A percentile compares a stretch with the other conserved stretches of the same genome.
Conservation (phyloP, 2,329 filamentous ascomycete genomes). For the Chrysoporthe puriensis region DNA sequence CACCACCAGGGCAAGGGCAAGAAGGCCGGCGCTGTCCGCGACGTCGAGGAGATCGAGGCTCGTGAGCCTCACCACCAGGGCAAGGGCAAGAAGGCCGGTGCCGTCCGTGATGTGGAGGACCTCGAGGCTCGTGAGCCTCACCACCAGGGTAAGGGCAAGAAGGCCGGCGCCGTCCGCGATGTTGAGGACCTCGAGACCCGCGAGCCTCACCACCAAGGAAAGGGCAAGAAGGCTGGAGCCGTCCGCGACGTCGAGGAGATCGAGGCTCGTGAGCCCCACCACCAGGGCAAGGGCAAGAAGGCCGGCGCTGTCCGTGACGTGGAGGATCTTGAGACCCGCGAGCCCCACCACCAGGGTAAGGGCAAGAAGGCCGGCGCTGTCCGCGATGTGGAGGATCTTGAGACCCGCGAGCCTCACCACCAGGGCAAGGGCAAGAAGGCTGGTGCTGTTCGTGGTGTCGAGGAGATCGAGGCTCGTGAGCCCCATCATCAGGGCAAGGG, state of each 20-base stretch:
- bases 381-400: constrained; percentile 7
- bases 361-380: constrained; percentile 22
- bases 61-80: constrained; percentile 14
- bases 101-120: constrained; percentile 1
- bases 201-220: constrained; percentile 31
- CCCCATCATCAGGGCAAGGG: constrained; percentile 32
- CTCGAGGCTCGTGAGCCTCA: constrained; percentile 19
- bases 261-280: constrained; percentile 32
- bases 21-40: constrained; percentile 21
- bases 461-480: constrained; percentile 30
- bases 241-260: constrained; percentile 1
- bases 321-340: constrained; percentile 7
- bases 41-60: constrained; percentile 17
- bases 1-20: constrained; percentile 25
- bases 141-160: constrained; percentile 27
- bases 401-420: constrained; percentile 23
- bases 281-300: constrained; percentile 28
- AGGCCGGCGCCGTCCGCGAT: constrained; percentile 14
- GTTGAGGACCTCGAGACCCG: constrained; percentile 12
- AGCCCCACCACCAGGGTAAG: constrained; percentile 8
- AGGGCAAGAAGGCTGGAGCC: constrained; percentile 14
- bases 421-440: constrained; percentile 24
- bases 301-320: constrained; percentile 24
- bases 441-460: background rate
- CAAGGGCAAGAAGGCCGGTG: constrained; percentile 1